A percentile compares a stretch with the other conserved stretches of the same genome.
These are phyloP conservation scores for Trichaptum fuscoviolaceum DNA, from an alignment of 768 basidiomycete genomes.

Conservation along the genomic window DNA sequence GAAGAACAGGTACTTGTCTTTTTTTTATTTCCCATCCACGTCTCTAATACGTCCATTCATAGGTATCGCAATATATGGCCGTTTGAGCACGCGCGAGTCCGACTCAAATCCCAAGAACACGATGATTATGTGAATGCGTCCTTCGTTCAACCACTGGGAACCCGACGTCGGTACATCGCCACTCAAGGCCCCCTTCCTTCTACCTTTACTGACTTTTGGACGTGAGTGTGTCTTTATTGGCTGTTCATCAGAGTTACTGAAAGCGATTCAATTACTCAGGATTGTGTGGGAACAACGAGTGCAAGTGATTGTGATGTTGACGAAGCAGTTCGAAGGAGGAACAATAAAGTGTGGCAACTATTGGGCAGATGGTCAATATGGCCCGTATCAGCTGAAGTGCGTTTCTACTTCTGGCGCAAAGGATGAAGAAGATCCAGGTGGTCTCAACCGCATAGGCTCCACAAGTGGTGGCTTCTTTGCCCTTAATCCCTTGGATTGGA, in stretches of 20 bases:
- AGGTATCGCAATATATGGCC: constrained; percentile 98
- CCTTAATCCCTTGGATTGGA: not conserved
- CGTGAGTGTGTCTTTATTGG: constrained; percentile 41
- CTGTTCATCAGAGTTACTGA: not conserved
- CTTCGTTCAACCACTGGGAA: constrained; percentile 82
- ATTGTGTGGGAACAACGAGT: constrained; percentile 94
- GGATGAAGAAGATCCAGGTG: constrained; percentile 22
- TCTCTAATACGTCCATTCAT: not conserved
- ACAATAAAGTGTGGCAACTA: constrained; percentile 89
- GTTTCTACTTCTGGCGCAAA: constrained; percentile 42
- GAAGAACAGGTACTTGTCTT: constrained; percentile 70
- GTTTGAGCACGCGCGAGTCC: constrained; percentile 90
- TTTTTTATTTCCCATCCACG: not conserved
- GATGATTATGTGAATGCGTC: constrained; percentile 97
- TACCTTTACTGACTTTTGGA: constrained; percentile 94
- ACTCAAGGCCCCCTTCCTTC: constrained; percentile 92
- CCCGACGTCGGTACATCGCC: constrained; percentile 82
- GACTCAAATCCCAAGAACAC: constrained; percentile 47
- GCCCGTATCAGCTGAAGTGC: constrained; percentile 59
- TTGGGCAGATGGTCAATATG: constrained; percentile 70
- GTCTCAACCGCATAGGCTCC: not conserved
- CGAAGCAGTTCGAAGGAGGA: constrained; percentile 83
- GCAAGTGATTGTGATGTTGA: constrained; percentile 95
- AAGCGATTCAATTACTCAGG: constrained; percentile 30
- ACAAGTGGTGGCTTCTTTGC: not conserved